Base-by-base conservation (phyloP, 1,284 basidiomycete species). In the Coniophora puteana region DNA sequence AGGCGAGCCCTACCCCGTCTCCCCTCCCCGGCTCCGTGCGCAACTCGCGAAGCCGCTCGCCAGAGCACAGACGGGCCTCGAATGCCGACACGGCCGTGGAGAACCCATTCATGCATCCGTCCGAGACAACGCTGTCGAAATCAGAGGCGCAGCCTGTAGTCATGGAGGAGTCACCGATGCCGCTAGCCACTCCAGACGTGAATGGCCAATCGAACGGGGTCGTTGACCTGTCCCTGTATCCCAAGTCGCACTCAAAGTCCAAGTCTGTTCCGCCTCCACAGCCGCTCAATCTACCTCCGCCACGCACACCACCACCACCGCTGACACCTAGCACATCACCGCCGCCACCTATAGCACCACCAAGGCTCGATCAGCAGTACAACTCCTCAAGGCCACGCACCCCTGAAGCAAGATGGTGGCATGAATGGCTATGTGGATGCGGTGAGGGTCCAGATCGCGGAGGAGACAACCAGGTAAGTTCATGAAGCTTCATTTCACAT, bases 381-480 rank as follows among this genome's bases (percentile, higher is more conserved):
- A 22, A 40, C 44, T 14, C 61, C 63, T 27, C 56, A 55, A 36
- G n/a, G n/a, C n/a, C n/a, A n/a, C n/a, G n/a, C n/a, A n/a, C n/a
- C n/a, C 54, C 47, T 10, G 62, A 63, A 42, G 63, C 68, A 18
- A 66, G 74, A 44, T 89, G 85, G 85, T 89, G 85, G 85, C 85
- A 87, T 52, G 86, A 89, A 38, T 86, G 83, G 83, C 58, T 89
- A 47, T 89, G 86, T 57, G 85, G 86, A 8, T 87, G 83, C 49
- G 67, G 76, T 16, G 85, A 87, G 54, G 79, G 79, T 7, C 63
- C 72, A 7, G 80, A 85, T 58, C 69, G 82, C 20, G 80, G 78
- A 39, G 83, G 82, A 10, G 79, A 87, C 40, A 61, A 74, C 48
- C 86, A 89, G 73, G 85, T 82, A 52, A 38, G 71, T 59, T 25